Conservation (phyloP, 1,284 basidiomycete species). For the Sparassis latifolia region DNA sequence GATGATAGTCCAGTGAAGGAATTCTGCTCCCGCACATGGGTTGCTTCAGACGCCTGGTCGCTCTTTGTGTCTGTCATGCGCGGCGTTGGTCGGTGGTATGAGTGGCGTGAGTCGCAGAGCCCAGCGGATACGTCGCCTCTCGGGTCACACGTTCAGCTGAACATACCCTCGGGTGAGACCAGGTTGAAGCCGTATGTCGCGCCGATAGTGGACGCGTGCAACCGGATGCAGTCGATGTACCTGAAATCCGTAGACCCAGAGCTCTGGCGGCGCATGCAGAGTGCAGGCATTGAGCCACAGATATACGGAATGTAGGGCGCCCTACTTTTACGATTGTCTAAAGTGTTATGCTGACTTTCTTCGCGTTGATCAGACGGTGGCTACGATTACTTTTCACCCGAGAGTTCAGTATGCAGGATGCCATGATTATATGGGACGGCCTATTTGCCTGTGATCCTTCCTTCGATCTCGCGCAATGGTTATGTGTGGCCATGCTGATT, state of each 20-base stretch:
- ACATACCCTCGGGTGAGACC: slow-evolving; percentile 38
- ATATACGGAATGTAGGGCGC: slow-evolving; percentile 83
- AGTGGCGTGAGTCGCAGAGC: slow-evolving; percentile 65
- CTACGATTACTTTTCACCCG: slow-evolving; percentile 84
- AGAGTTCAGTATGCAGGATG: slow-evolving; percentile 72
- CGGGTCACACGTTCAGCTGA: slow-evolving; percentile 39
- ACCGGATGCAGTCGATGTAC: slow-evolving; percentile 66
- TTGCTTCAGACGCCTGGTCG: slow-evolving; percentile 80
- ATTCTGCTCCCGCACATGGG: slow-evolving; percentile 60
- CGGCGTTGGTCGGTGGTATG: slow-evolving; percentile 77
- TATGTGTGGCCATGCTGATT: slow-evolving; percentile 89
- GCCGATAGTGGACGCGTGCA: slow-evolving; percentile 79
- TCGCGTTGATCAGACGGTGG: slow-evolving; percentile 65
- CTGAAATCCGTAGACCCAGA: slow-evolving; percentile 79
- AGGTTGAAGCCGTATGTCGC: slow-evolving; percentile 59
- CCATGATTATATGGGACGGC: slow-evolving; percentile 86
- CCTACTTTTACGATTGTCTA: slow-evolving; percentile 5
- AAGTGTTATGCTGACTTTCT: too few species aligned
- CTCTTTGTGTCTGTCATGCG: slow-evolving; percentile 79
- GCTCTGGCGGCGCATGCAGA: slow-evolving; percentile 70
- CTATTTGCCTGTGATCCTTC: slow-evolving; percentile 80
- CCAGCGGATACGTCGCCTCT: slow-evolving; percentile 30
- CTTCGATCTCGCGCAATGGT: slow-evolving; percentile 70
- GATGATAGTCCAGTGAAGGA: slow-evolving; percentile 40
- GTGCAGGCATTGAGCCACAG: slow-evolving; percentile 83